Conservation (phyloP, 2,329 filamentous ascomycete genomes). For the Sporothrix brasiliensis region DNA sequence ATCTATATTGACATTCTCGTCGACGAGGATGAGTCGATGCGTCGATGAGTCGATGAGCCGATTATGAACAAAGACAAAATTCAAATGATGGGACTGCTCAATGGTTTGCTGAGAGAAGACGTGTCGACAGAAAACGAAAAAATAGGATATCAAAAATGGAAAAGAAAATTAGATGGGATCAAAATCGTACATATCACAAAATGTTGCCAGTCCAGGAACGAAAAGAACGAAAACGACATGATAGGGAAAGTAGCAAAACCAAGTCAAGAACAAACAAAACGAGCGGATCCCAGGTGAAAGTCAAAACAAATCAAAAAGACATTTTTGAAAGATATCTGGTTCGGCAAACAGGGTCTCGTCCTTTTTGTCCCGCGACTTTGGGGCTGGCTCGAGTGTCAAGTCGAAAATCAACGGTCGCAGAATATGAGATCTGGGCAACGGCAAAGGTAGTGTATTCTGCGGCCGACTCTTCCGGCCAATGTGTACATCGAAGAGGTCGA, state of each 20-base stretch:
- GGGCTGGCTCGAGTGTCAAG: not conserved
- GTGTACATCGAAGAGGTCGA: no score
- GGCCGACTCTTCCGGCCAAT: no score
- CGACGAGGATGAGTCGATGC: no score
- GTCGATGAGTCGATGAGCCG: not conserved
- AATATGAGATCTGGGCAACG: not conserved
- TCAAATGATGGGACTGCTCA: not conserved
- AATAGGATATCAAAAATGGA: not conserved
- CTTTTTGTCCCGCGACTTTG: not conserved
- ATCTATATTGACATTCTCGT: no score
- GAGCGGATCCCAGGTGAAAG: not conserved
- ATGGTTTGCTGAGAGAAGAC: not conserved
- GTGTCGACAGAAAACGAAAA: not conserved
- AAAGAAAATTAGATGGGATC: not conserved
- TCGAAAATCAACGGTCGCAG: conserved; percentile 23
- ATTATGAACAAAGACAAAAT: not conserved
- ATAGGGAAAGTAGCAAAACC: not conserved
- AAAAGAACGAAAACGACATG: not conserved
- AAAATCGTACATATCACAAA: not conserved
- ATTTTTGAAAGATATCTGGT: not conserved
- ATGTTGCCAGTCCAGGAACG: not conserved
- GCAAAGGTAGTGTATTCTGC: not conserved
- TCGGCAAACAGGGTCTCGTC: conserved; percentile 4
- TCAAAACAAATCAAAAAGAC: not conserved
- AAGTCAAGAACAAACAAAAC: not conserved